Conservation (phyloP, 495 filamentous ascomycete genomes). For the Neurospora sp. region DNA sequence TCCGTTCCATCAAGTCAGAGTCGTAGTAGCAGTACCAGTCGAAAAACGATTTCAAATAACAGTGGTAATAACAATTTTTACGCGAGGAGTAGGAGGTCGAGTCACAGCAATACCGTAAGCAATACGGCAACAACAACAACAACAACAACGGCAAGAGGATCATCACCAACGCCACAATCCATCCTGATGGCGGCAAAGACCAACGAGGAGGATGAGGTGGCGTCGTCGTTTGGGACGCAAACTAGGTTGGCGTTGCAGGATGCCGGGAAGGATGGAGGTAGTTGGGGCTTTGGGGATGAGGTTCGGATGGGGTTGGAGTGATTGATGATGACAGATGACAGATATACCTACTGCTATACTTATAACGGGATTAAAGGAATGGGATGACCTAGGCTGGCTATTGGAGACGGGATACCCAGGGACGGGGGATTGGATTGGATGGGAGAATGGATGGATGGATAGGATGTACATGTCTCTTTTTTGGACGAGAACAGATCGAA, state of each 20-base stretch:
- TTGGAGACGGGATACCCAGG: background rate
- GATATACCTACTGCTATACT: background rate
- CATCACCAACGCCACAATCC: background rate
- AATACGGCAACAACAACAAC: background rate
- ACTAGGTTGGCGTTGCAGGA: constrained; percentile 21
- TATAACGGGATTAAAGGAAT: background rate
- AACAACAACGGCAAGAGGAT: background rate
- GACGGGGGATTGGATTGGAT: background rate
- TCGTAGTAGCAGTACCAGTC: background rate
- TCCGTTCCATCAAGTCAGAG: background rate
- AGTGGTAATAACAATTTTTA: background rate
- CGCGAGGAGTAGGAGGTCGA: constrained; percentile 12
- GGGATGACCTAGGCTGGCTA: background rate
- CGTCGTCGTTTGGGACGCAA: constrained; percentile 14
- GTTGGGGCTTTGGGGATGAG: constrained; percentile 30
- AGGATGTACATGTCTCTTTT: background rate
- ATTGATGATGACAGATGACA: background rate
- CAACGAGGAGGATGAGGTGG: constrained; percentile 20
- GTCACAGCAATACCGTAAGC: constrained; percentile 2
- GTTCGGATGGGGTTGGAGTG: constrained; percentile 30
- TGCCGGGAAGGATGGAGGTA: constrained; percentile 17
- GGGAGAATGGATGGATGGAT: background rate
- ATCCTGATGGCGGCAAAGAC: background rate
- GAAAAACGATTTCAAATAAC: background rate
- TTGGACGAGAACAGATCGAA: background rate